phyloP scores from a whole-genome alignment of 1,284 basidiomycete genomes.

The Xerocomus minutiporus region DNA sequence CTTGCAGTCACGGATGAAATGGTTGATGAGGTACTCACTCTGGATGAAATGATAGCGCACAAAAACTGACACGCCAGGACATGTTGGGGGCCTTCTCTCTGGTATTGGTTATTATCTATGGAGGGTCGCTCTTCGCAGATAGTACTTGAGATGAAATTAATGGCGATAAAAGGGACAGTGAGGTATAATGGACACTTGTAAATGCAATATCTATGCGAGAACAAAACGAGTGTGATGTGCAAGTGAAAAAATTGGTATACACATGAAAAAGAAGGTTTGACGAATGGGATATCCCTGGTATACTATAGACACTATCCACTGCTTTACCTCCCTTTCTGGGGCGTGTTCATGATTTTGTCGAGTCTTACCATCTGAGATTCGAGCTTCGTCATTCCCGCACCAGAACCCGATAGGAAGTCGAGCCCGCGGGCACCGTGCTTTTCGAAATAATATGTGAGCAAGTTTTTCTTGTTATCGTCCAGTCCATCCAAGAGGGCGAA shows the following conservation, averaged over 20 bases:
- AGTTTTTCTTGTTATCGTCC: slow-evolving; percentile 79
- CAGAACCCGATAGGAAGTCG: slow-evolving; percentile 28
- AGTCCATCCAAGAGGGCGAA: slow-evolving; percentile 75
- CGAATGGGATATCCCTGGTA: not conserved
- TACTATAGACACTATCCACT: slow-evolving; percentile 3
- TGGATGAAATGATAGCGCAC: slow-evolving; percentile 34
- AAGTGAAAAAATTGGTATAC: not conserved
- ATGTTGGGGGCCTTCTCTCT: slow-evolving; percentile 72
- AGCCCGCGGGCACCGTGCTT: slow-evolving; percentile 67
- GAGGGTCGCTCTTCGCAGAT: slow-evolving; percentile 31
- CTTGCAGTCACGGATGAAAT: not conserved
- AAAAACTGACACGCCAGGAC: slow-evolving; percentile 67
- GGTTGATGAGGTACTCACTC: slow-evolving; percentile 5
- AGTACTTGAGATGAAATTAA: slow-evolving; percentile 3
- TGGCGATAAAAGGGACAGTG: slow-evolving; percentile 12
- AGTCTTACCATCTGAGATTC: slow-evolving; percentile 73
- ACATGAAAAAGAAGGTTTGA: not conserved
- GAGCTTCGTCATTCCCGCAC: slow-evolving; percentile 54
- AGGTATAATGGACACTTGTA: slow-evolving; percentile 8
- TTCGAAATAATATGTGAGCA: slow-evolving; percentile 80
- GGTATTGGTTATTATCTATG: slow-evolving; percentile 61
- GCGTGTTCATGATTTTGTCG: slow-evolving; percentile 70
- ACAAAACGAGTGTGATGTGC: slow-evolving; percentile 16
- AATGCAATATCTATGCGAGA: slow-evolving; percentile 9
- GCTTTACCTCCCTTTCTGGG: slow-evolving; percentile 32